Evolutionary conservation across 2,329 filamentous ascomycete genomes (phyloP).

Genomic region (Cladosporium sp.): DNA sequence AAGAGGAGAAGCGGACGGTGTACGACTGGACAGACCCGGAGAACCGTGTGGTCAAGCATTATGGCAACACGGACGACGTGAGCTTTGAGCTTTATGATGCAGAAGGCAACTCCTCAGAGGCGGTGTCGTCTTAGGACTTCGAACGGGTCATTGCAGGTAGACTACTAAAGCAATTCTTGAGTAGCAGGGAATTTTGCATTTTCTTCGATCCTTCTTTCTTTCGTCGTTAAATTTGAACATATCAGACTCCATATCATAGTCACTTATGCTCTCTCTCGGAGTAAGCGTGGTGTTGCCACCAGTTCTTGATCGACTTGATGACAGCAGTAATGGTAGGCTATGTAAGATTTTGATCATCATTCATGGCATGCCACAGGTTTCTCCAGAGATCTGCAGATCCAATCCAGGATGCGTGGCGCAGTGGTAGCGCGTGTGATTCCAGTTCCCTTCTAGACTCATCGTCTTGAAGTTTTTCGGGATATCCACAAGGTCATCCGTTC

Average conservation of each 20-base stretch:
- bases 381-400: not conserved
- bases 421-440: slow-evolving; percentile 21
- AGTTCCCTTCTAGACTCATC: not conserved
- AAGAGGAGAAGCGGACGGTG: slow-evolving; percentile 36
- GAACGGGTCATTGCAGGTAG: not conserved
- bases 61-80: slow-evolving; percentile 39
- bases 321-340: too few relatives aligned
- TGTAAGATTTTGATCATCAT: too few relatives aligned
- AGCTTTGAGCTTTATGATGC: slow-evolving; percentile 39
- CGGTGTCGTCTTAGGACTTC: not conserved
- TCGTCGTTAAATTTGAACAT: not conserved
- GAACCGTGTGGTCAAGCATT: slow-evolving; percentile 41
- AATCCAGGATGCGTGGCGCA: slow-evolving; percentile 15
- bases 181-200: not conserved
- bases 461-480: not conserved
- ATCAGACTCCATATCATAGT: not conserved
- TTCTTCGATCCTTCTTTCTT: not conserved
- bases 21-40: slow-evolving; percentile 42
- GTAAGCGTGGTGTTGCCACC: not conserved
- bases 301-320: too few relatives aligned
- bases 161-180: not conserved
- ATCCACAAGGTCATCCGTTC: slow-evolving; percentile 17
- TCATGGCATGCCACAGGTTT: not conserved
- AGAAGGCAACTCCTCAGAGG: not conserved
- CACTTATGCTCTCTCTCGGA: not conserved